A percentile compares a stretch with the other conserved stretches of the same genome.
These are phyloP conservation scores for Diatrype stigma DNA, from an alignment of 2,329 filamentous ascomycete species.

Conservation along the genomic window DNA sequence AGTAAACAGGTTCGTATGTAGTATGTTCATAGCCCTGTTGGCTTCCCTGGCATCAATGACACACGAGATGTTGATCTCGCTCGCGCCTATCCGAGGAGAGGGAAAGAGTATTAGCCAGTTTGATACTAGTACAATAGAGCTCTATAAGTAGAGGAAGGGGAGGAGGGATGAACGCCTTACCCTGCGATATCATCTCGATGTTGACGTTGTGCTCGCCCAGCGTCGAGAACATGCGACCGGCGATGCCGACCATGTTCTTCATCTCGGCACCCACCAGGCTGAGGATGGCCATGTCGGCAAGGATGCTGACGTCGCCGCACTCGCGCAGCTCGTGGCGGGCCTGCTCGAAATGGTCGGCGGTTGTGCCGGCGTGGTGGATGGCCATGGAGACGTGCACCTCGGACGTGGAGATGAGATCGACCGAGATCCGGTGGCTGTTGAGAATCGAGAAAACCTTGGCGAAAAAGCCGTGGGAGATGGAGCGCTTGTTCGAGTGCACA, in stretches of 20 bases:
- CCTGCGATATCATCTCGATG: constrained; percentile 99
- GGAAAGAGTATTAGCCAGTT: constrained; percentile 11
- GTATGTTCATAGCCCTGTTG: constrained; percentile 87
- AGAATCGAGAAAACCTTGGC: constrained; percentile 90
- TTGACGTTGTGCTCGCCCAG: constrained; percentile 92
- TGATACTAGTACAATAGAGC: no score
- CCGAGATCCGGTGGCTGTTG: constrained; percentile 79
- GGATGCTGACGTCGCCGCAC: constrained; percentile 85
- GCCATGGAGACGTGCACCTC: constrained; percentile 98
- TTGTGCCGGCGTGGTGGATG: constrained; percentile 72
- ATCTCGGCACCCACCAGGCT: constrained; percentile 92
- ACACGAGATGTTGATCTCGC: constrained; percentile 98
- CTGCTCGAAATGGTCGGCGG: constrained; percentile 58
- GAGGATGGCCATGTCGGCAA: constrained; percentile 90
- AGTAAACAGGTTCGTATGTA: constrained; percentile 95
- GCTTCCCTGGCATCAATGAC: constrained; percentile 91
- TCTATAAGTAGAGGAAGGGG: not conserved
- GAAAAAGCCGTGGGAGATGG: constrained; percentile 93
- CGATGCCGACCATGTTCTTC: constrained; percentile 96
- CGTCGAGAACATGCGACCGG: constrained; percentile 90
- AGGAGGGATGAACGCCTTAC: constrained; percentile 43
- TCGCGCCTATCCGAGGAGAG: constrained; percentile 61
- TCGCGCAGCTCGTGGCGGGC: constrained; percentile 70
- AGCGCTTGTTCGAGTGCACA: constrained; percentile 95
- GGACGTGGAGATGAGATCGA: constrained; percentile 92